Conservation (phyloP, 2,329 filamentous ascomycete species). For the Penicillium sp. region DNA sequence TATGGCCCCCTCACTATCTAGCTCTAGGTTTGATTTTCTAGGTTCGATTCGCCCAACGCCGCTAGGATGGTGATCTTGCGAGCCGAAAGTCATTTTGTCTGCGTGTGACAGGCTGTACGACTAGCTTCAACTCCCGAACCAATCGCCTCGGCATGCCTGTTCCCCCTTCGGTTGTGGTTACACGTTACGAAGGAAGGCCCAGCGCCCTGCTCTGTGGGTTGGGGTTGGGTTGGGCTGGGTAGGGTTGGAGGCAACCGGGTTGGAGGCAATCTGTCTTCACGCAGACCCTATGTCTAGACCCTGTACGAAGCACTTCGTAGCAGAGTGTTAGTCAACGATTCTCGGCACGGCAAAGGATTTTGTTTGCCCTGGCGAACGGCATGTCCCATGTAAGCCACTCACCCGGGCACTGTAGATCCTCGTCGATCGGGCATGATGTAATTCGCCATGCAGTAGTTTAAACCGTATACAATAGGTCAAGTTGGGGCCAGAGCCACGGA, state of each 20-base stretch:
- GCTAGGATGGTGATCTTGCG: neutral
- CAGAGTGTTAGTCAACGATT: neutral
- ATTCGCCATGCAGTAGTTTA: slow-evolving; percentile 2
- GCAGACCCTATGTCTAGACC: neutral
- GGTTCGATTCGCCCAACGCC: neutral
- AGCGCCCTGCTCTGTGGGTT: too few relatives aligned
- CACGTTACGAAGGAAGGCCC: neutral
- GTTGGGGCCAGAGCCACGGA: neutral
- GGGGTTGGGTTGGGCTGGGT: neutral
- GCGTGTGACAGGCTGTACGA: neutral
- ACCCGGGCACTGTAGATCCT: slow-evolving; percentile 4
- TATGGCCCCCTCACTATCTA: neutral
- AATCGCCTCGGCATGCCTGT: neutral
- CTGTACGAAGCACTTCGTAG: neutral
- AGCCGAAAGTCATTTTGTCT: neutral
- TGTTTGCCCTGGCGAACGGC: slow-evolving; percentile 2
- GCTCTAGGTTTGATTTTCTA: too few relatives aligned
- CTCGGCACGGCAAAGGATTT: neutral
- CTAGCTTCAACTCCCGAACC: neutral
- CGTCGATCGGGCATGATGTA: slow-evolving; percentile 6
- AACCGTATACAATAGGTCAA: neutral
- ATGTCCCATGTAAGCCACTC: slow-evolving; percentile 1
- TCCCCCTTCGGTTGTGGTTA: neutral
- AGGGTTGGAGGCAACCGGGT: neutral
- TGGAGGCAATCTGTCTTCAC: neutral